phyloP scores from a whole-genome alignment of 164 flowering plant genomes.

The Piper longum region DNA sequence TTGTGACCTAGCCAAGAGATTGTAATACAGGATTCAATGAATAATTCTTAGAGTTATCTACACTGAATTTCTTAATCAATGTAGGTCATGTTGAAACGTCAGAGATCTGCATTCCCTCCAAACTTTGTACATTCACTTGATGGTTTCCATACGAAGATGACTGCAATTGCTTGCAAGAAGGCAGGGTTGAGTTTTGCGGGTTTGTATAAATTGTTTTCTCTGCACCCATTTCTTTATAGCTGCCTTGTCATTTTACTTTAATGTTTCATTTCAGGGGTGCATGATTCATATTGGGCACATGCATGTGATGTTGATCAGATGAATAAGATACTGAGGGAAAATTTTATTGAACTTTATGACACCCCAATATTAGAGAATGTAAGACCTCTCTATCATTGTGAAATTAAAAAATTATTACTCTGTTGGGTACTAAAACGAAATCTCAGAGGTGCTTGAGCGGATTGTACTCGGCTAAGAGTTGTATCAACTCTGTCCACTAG shows the following conservation, averaged over 20 bases:
- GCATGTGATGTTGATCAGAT: constrained; percentile 84
- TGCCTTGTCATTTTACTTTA: not conserved
- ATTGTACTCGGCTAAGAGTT: not conserved
- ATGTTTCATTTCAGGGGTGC: constrained; percentile 49
- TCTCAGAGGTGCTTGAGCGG: not conserved
- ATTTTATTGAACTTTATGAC: constrained; percentile 80
- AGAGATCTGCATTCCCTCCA: constrained; percentile 90
- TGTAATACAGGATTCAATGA: no score
- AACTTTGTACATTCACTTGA: constrained; percentile 96
- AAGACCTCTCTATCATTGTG: constrained; percentile 13
- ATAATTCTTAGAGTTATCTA: no score
- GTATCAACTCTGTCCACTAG: not conserved
- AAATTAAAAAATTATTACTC: no score
- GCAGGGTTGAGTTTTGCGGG: constrained; percentile 92
- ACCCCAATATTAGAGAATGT: constrained; percentile 81
- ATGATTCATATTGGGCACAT: constrained; percentile 96
- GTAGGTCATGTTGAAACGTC: constrained; percentile 34
- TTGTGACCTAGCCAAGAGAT: no score
- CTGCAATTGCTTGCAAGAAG: constrained; percentile 79
- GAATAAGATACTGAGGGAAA: constrained; percentile 68
- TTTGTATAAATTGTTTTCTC: constrained; percentile 12
- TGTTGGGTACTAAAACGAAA: not conserved
- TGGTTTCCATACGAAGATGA: constrained; percentile 99
- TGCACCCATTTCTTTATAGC: no score
- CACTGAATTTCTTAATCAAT: not conserved